Conservation (phyloP, 805 yeast species). For the Scheffersomyces ergatensis region DNA sequence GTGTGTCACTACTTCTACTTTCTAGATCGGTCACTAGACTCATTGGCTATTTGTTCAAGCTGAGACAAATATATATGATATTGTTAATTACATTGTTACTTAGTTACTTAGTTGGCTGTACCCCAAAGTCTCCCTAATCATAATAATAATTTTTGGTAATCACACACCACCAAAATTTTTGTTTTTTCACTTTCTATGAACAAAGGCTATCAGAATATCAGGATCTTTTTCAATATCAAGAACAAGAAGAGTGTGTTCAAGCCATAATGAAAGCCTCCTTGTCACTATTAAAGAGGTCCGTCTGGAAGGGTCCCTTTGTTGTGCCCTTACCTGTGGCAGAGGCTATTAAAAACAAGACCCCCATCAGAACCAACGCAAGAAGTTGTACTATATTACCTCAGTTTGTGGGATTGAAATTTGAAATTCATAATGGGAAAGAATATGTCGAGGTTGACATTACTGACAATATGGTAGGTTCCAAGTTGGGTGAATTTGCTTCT, state of each 20-base stretch:
- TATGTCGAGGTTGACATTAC: conserved; percentile 83
- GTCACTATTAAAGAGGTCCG: conserved; percentile 30
- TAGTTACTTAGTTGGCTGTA: no score
- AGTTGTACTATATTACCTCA: conserved; percentile 93
- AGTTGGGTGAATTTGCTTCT: conserved; percentile 92
- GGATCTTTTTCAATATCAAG: no score
- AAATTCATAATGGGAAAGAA: conserved; percentile 94
- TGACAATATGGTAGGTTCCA: conserved; percentile 96
- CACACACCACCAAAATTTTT: neutral
- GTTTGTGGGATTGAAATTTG: conserved; percentile 91
- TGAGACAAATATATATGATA: no score
- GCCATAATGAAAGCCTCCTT: conserved; percentile 33
- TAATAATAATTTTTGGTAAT: no score
- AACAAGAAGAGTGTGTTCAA: no score
- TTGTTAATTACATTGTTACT: no score
- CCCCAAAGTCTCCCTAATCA: no score
- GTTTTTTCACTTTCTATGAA: neutral
- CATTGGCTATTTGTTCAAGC: no score
- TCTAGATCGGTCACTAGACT: no score
- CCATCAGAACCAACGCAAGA: conserved; percentile 95
- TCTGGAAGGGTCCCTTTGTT: conserved; percentile 77
- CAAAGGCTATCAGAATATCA: no score
- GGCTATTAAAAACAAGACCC: conserved; percentile 75
- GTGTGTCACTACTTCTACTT: no score
- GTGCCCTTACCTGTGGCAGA: conserved; percentile 93